Conservation (phyloP, 441 rosid species). For the Adansonia gregorii region DNA sequence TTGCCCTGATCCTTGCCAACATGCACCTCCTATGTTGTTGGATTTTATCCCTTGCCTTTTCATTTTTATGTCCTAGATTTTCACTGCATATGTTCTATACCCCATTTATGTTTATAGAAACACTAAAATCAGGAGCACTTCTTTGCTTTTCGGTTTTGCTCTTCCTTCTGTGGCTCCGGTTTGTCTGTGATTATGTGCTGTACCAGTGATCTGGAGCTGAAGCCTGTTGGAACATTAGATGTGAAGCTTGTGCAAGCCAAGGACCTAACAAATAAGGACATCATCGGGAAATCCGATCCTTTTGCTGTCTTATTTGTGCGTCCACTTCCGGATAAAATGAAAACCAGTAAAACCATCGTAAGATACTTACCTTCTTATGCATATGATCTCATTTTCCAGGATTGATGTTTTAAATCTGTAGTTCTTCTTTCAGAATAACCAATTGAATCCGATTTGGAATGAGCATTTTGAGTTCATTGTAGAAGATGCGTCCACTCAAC, state of each 20-base stretch:
- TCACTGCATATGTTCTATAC: neutral
- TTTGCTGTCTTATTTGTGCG: slow-evolving; percentile 75
- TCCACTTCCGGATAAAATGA: slow-evolving; percentile 71
- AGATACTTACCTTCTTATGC: slow-evolving; percentile 27
- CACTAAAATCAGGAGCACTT: neutral
- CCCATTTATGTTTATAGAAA: slow-evolving; percentile 1
- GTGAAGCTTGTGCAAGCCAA: slow-evolving; percentile 98
- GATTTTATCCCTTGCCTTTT: neutral
- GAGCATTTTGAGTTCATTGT: slow-evolving; percentile 87
- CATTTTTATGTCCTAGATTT: neutral
- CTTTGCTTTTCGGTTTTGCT: neutral
- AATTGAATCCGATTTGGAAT: slow-evolving; percentile 92
- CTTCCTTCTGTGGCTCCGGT: neutral
- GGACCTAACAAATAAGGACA: slow-evolving; percentile 82
- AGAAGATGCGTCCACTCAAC: slow-evolving; percentile 85
- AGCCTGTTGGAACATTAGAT: slow-evolving; percentile 86
- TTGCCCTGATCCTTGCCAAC: slow-evolving; percentile 2
- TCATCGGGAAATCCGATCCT: slow-evolving; percentile 97
- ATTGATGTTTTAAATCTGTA: slow-evolving; percentile 19
- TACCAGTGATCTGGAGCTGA: slow-evolving; percentile 80
- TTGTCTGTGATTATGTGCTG: slow-evolving; percentile 24
- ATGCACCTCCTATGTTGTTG: neutral
- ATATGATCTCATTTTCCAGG: neutral
- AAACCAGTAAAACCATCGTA: slow-evolving; percentile 86
- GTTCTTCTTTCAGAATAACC: slow-evolving; percentile 56